Conservation (phyloP, 176 grass and related monocot species). For the Carex myosuroides region DNA sequence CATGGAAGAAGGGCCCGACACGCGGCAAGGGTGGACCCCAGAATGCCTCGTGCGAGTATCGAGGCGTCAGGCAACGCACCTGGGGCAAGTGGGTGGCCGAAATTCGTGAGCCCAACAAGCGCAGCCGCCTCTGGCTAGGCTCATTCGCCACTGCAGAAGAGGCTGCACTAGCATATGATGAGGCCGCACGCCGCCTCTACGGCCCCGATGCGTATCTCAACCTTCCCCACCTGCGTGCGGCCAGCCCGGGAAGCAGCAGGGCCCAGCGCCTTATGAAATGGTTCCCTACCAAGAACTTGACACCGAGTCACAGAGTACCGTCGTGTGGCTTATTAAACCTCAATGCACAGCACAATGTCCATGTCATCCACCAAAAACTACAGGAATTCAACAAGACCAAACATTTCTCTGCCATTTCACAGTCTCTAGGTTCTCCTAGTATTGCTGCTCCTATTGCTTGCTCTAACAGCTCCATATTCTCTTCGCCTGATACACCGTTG, state of each 20-base stretch:
- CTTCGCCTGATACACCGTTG: constrained; percentile 6
- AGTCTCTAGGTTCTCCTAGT: background rate
- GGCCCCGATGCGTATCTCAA: constrained; percentile 93
- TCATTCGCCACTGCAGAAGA: constrained; percentile 42
- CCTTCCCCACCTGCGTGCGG: constrained; percentile 82
- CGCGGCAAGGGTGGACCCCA: constrained; percentile 43
- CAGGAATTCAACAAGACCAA: constrained; percentile 70
- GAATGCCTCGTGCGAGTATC: constrained; percentile 45
- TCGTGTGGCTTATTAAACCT: constrained; percentile 90
- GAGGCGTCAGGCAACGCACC: constrained; percentile 37
- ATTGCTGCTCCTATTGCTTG: background rate
- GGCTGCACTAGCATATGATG: constrained; percentile 42
- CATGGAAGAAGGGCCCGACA: constrained; percentile 96
- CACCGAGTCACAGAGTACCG: constrained; percentile 24
- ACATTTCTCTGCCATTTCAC: constrained; percentile 3
- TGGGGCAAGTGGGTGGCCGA: constrained; percentile 57
- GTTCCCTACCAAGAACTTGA: constrained; percentile 48
- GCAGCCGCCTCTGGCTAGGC: constrained; percentile 41
- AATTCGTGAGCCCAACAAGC: constrained; percentile 41
- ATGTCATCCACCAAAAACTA: constrained; percentile 91
- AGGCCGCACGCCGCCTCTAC: constrained; percentile 69
- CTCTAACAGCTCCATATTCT: background rate
- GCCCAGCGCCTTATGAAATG: constrained; percentile 62
- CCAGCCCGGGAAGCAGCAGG: background rate
- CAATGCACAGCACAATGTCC: constrained; percentile 98